Base-by-base conservation (phyloP, 768 basidiomycete species). In the Ramaria sp. region DNA sequence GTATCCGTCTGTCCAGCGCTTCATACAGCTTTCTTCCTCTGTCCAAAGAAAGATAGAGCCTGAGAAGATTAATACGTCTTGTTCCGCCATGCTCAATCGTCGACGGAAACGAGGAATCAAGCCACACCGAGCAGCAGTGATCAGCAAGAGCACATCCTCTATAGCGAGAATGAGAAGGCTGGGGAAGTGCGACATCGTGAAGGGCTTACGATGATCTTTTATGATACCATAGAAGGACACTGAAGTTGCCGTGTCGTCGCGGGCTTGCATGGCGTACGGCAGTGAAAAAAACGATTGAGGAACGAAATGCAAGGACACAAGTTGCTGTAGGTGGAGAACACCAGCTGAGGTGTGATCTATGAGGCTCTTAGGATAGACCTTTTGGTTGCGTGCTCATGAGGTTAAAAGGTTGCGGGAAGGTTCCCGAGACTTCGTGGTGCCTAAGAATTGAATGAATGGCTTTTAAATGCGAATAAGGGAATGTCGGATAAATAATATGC, bases 1-100 rank as follows among this genome's bases (percentile, higher is more conserved):
- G 20, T 86, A 66, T 69, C 83, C 76, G 61, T 80, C 89, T 32
- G 89, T 93, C 85, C 88, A 89, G 15, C 88, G 75, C 65, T 87
- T 89, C 68, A 93, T 91, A 12, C 85, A 85, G 63, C 86, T 88
- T 64, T 89, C 87, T 61, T 88, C 83, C 62, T 90, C 88, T 64
- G 86, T 86, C 69, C 90, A 93, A 48, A 71, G 68, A 47, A 88
- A 85, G 9, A 91, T 81, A 66, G 75, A 64, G 70, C 78, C 78
- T 54, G 71, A 74, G 48, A 69, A 66, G 55, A 80, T 73, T 67
- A 76, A 72, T 3, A 67, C 65, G 41, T 72, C 69, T 30, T 83
- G 78, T 63, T 93, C 88, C n/a, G 81, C 73, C 63, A 91, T 88
- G 63, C 88, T 88, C 62, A 91, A 74, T 25, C 88, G 77, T 34